Conservation (phyloP, 805 yeast genomes). For the Metschnikowia continentalis region DNA sequence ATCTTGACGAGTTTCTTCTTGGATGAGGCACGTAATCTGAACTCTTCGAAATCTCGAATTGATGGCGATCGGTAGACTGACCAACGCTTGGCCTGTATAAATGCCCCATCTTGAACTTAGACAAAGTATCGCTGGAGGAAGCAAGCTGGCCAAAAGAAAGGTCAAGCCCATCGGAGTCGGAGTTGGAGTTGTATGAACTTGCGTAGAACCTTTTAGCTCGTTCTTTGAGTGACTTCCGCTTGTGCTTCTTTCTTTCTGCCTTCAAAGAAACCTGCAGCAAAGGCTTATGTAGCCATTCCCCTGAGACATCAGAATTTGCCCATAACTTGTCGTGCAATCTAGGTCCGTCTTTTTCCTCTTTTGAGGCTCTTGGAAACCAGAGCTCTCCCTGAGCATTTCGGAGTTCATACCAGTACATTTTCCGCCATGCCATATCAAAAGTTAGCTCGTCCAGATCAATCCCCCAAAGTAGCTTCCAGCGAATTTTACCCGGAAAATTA, state of each 20-base stretch:
- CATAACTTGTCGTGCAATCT: constrained; percentile 34
- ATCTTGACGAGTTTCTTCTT: neutral
- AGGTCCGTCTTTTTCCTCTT: neutral
- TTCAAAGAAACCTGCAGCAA: constrained; percentile 8
- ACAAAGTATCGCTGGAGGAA: neutral
- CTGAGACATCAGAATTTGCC: constrained; percentile 18
- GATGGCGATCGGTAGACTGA: neutral
- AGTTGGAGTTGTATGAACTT: neutral
- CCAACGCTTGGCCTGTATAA: neutral
- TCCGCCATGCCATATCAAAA: constrained; percentile 56
- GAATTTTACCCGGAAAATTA: constrained; percentile 21
- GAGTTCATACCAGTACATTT: constrained; percentile 52
- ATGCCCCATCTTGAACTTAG: constrained; percentile 1
- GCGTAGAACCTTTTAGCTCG: constrained; percentile 13
- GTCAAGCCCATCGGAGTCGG: constrained; percentile 2
- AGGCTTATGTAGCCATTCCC: constrained; percentile 4
- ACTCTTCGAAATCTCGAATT: neutral
- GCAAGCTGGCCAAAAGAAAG: neutral
- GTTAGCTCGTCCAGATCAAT: constrained; percentile 56
- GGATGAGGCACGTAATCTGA: neutral
- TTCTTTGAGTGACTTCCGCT: constrained; percentile 10
- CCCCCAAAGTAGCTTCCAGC: constrained; percentile 56
- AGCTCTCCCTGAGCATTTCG: constrained; percentile 40
- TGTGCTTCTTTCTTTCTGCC: neutral
- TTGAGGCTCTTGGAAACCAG: constrained; percentile 42